Evolutionary conservation across 371 early-diverging fungal genomes (phyloP).

Genomic region (Coemansia sp.): DNA sequence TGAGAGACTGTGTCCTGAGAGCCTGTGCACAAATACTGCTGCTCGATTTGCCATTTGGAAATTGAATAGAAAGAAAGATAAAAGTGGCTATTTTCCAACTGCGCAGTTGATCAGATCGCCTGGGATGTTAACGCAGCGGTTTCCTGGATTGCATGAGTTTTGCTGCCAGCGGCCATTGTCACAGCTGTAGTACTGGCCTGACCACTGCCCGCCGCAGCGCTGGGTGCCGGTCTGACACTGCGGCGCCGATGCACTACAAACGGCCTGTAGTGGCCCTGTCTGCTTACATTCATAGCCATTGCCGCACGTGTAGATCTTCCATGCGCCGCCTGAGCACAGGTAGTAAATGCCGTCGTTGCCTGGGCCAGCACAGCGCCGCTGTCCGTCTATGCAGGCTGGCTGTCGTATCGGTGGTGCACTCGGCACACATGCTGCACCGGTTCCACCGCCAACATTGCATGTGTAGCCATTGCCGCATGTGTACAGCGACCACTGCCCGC

Average conservation of each 20-base stretch:
- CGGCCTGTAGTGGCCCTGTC: conserved; percentile 28
- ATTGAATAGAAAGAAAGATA: neutral
- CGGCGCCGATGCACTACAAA: conserved; percentile 20
- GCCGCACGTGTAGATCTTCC: conserved; percentile 43
- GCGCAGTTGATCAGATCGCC: conserved; percentile 37
- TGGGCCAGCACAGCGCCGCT: conserved; percentile 36
- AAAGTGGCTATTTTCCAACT: conserved; percentile 17
- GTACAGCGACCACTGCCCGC: conserved; percentile 33
- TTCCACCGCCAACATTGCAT: conserved; percentile 15
- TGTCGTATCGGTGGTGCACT: conserved; percentile 6
- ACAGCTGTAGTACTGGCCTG: conserved; percentile 20
- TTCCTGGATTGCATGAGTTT: conserved; percentile 28
- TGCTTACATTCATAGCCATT: conserved; percentile 34
- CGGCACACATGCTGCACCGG: conserved; percentile 13
- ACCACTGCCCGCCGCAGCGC: conserved; percentile 25
- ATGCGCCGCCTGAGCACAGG: conserved; percentile 32
- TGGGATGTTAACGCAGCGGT: conserved; percentile 43
- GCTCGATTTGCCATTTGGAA: neutral
- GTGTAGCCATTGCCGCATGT: conserved; percentile 40
- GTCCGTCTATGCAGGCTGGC: conserved; percentile 28
- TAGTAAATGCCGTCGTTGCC: conserved; percentile 32
- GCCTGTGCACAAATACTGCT: neutral
- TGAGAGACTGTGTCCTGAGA: neutral
- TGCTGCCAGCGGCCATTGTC: conserved; percentile 32
- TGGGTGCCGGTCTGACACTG: conserved; percentile 29